Conservation (phyloP, 768 basidiomycete genomes). For the Psilocybe cubensis region DNA sequence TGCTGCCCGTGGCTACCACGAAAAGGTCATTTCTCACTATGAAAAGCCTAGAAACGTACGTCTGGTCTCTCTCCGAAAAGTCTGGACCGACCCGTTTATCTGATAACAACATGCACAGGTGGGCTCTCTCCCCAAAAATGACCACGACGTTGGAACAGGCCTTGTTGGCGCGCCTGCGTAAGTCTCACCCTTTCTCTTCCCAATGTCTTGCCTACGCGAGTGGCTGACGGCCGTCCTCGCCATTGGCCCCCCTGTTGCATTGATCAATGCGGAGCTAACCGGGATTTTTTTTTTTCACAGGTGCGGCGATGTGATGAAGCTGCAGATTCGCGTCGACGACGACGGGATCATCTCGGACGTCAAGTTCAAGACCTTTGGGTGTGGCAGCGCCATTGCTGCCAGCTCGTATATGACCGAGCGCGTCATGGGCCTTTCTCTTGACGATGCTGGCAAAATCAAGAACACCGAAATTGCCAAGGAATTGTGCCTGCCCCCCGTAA, state of each 20-base stretch:
- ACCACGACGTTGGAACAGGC: slow-evolving; percentile 93
- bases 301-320: slow-evolving; percentile 99
- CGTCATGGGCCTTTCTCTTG: slow-evolving; percentile 91
- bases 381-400: slow-evolving; percentile 97
- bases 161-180: slow-evolving; percentile 98
- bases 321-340: slow-evolving; percentile 97
- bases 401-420: slow-evolving; percentile 99
- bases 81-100: slow-evolving; percentile 47
- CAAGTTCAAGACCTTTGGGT: slow-evolving; percentile 99
- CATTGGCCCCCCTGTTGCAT: slow-evolving; percentile 15
- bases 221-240: slow-evolving; percentile 2
- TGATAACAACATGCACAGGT: slow-evolving; percentile 74
- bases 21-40: slow-evolving; percentile 97
- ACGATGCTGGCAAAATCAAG: slow-evolving; percentile 95
- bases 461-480: slow-evolving; percentile 99
- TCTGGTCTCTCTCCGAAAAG: slow-evolving; percentile 38
- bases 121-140: slow-evolving; percentile 92
- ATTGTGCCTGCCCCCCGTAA: slow-evolving; percentile 92
- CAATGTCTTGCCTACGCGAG: slow-evolving; percentile 8
- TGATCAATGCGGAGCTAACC: slow-evolving; percentile 31
- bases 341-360: slow-evolving; percentile 96
- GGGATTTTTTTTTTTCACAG: slow-evolving; percentile 41
- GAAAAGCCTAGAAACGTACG: slow-evolving; percentile 95
- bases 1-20: slow-evolving; percentile 80
- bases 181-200: slow-evolving; percentile 32